Evolutionary conservation across 179 eudicot species (phyloP).

Genomic region (Spinacia oleracea): DNA sequence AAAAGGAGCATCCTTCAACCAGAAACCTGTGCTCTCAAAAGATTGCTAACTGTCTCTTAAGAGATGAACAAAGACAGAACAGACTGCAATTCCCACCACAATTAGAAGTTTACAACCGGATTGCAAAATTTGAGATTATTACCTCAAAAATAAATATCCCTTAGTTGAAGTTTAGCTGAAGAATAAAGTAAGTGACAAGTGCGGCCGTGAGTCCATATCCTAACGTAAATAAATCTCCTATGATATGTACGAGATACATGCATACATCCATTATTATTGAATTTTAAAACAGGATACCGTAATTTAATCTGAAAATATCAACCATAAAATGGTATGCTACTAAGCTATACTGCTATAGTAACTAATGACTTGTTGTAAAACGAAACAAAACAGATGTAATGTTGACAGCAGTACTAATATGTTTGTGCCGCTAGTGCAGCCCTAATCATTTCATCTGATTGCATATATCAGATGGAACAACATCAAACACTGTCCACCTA

Average conservation of each 20-base stretch:
- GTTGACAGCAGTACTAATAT: not conserved
- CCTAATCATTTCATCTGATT: not conserved
- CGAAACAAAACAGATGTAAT: not conserved
- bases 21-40: not conserved
- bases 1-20: not conserved
- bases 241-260: not conserved
- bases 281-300: not conserved
- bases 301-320: not conserved
- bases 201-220: not conserved
- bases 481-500: constrained; percentile 4
- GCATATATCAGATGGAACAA: not conserved
- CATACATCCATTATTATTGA: not conserved
- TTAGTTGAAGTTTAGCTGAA: not conserved
- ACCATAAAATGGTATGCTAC: not conserved
- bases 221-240: not conserved
- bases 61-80: not conserved
- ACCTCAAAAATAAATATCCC: not conserved
- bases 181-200: not conserved
- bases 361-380: not conserved
- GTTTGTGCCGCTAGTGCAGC: not conserved
- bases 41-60: not conserved
- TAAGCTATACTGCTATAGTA: not conserved
- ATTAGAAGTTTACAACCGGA: not conserved
- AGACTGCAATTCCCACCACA: not conserved
- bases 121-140: not conserved